Evolutionary conservation across 495 filamentous ascomycete species (phyloP).

Genomic region (Aspergillus saccharolyticus): DNA sequence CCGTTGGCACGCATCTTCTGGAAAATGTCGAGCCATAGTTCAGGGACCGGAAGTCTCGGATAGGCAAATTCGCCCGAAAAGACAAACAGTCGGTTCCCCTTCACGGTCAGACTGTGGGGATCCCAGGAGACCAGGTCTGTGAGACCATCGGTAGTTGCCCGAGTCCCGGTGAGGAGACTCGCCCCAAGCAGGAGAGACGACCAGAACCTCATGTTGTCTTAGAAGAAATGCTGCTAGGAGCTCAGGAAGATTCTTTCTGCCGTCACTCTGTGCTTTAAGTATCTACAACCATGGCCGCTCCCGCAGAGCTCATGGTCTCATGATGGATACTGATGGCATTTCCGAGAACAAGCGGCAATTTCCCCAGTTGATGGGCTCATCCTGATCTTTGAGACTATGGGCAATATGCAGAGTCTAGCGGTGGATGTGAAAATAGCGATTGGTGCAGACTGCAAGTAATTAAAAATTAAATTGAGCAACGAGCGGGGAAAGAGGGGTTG

Average conservation of each 20-base stretch:
- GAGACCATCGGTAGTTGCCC: neutral
- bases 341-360: neutral
- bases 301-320: neutral
- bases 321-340: neutral
- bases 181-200: neutral
- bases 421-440: neutral
- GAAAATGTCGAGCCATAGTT: slow-evolving; percentile 57
- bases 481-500: neutral
- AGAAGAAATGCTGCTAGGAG: neutral
- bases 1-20: slow-evolving; percentile 58
- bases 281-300: neutral
- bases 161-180: neutral
- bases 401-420: neutral
- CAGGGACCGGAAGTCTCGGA: slow-evolving; percentile 51
- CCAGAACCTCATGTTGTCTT: neutral
- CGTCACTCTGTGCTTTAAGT: neutral
- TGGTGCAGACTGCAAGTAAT: neutral
- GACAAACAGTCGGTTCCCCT: slow-evolving; percentile 51
- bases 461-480: neutral
- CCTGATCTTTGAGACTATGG: neutral
- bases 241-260: neutral
- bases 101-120: slow-evolving; percentile 52
- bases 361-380: neutral
- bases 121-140: slow-evolving; percentile 38
- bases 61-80: slow-evolving; percentile 59